Conservation (phyloP, 208 protist genomes). For the Tritrichomonas foetus region DNA sequence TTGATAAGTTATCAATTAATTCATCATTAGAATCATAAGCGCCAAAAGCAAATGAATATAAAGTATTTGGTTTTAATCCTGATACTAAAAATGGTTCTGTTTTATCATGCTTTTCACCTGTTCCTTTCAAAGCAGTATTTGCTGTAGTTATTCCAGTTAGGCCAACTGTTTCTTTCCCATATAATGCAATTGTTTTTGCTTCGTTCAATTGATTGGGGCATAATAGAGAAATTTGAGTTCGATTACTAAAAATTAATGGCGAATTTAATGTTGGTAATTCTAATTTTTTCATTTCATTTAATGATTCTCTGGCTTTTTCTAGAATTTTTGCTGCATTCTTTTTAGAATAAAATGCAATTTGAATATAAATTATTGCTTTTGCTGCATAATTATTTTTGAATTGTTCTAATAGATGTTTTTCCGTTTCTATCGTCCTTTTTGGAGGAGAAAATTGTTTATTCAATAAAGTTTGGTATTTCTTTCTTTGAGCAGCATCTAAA, state of each 20-base stretch:
- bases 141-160: not conserved
- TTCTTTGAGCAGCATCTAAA: not conserved
- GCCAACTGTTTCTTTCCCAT: not conserved
- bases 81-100: not conserved
- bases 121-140: not conserved
- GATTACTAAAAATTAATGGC: not conserved
- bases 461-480: not conserved
- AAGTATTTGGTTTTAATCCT: not conserved
- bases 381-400: not conserved
- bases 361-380: not conserved
- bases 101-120: slow-evolving; percentile 1
- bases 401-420: not conserved
- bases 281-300: not conserved
- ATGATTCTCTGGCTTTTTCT: not conserved
- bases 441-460: not conserved
- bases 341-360: not conserved
- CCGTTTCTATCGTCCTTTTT: not conserved
- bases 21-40: not conserved
- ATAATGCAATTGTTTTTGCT: not conserved
- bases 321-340: not conserved
- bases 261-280: not conserved
- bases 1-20: not conserved
- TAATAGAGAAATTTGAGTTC: not conserved
- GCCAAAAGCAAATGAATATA: slow-evolving; percentile 11
- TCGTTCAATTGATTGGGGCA: not conserved